Percentiles rank a stretch among this genome's conserved stretches.
Evolutionary conservation across 805 yeast genomes (phyloP).

Genomic region (Candida namnaoensis): DNA sequence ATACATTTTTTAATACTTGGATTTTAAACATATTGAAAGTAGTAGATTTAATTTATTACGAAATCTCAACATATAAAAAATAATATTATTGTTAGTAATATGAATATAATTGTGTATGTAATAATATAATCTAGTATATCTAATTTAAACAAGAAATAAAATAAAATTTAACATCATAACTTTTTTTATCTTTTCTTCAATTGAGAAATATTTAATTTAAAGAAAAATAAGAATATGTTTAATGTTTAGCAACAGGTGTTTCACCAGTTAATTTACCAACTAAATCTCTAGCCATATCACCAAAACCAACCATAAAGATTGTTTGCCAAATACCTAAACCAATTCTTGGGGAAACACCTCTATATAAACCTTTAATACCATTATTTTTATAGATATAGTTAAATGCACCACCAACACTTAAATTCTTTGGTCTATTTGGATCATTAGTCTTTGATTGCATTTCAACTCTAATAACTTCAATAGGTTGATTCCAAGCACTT

Average conservation of each 20-base stretch:
- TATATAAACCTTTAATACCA: conserved; percentile 85
- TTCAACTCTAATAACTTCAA: conserved; percentile 95
- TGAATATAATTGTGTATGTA: too few relatives aligned
- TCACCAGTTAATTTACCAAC: conserved; percentile 59
- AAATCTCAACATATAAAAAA: too few relatives aligned
- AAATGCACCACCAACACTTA: conserved; percentile 68
- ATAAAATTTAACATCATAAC: too few relatives aligned
- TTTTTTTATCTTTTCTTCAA: too few relatives aligned
- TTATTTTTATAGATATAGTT: conserved; percentile 75
- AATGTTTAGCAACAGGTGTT: conserved; percentile 34
- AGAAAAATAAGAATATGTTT: not conserved
- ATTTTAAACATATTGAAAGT: too few relatives aligned
- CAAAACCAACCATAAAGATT: conserved; percentile 96
- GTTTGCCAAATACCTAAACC: conserved; percentile 98
- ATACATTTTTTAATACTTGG: too few relatives aligned
- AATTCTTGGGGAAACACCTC: conserved; percentile 96
- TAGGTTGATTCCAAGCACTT: conserved; percentile 98
- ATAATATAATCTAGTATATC: too few relatives aligned
- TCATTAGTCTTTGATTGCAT: conserved; percentile 94
- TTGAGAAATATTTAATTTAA: too few relatives aligned
- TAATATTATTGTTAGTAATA: too few relatives aligned
- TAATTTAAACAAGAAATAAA: too few relatives aligned
- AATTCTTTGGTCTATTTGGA: conserved; percentile 91
- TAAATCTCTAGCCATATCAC: conserved; percentile 80
- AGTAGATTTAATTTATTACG: too few relatives aligned